Evolutionary conservation across 2,329 filamentous ascomycete species (phyloP).

Genomic region (Arthrobotrys entomopaga): DNA sequence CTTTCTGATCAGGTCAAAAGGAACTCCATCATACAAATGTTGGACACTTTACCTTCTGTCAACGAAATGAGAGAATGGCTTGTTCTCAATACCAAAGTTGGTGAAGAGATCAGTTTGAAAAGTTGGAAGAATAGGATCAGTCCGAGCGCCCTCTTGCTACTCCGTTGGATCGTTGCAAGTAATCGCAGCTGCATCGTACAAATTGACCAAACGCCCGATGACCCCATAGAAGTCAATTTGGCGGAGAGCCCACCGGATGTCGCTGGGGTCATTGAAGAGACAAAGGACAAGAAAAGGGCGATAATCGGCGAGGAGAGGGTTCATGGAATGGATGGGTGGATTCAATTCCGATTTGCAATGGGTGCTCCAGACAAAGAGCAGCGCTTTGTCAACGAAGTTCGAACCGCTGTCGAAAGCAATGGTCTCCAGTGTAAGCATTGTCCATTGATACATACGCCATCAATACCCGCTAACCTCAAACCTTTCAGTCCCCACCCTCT

Average conservation of each 20-base stretch:
- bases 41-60: constrained; percentile 72
- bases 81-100: constrained; percentile 58
- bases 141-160: constrained; percentile 73
- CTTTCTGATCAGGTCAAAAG: constrained; percentile 65
- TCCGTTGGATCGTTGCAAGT: constrained; percentile 90
- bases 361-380: constrained; percentile 88
- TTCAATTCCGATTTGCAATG: constrained; percentile 88
- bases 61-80: constrained; percentile 68
- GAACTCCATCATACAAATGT: constrained; percentile 66
- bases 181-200: constrained; percentile 88
- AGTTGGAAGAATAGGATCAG: constrained; percentile 71
- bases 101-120: constrained; percentile 59
- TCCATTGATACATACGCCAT: constrained; percentile 53
- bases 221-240: constrained; percentile 30
- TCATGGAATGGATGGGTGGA: constrained; percentile 72
- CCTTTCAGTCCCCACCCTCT: constrained; percentile 72
- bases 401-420: constrained; percentile 39
- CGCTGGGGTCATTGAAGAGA: constrained; percentile 36
- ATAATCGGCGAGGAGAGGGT: constrained; percentile 66
- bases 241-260: constrained; percentile 26
- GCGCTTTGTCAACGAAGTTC: constrained; percentile 74
- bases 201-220: constrained; percentile 66
- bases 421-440: constrained; percentile 33
- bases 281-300: constrained; percentile 39
- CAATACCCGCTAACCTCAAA: constrained; percentile 59